Base-by-base conservation (phyloP, 129 eudicot genomes). In the Flaveria ramosissima region DNA sequence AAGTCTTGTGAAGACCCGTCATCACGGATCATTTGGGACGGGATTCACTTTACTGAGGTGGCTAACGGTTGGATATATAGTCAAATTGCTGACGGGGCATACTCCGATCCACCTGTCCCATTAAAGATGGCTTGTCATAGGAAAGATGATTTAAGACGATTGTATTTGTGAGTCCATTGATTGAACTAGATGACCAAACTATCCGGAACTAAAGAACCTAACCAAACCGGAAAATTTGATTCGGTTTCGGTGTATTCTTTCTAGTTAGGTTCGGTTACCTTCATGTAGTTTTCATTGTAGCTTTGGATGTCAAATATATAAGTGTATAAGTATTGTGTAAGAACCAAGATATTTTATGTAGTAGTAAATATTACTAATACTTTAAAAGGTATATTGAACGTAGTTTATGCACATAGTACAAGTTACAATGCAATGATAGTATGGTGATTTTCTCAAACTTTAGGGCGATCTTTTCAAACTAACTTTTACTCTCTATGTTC, bases 61-160 rank as follows among this genome's bases (percentile, higher is more conserved):
- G 96, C 96, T 66, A 93, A 93, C 59, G 81, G 80, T 69, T 93
- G 98, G 98, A 82, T 93, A 36, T 84, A 85, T 45, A 64, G 72
- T 73, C 89, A 85, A 52, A 90, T 93, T 71, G 86, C 72, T 6
- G 71, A 80, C 27, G 93, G 90, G 56, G 76, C 92, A 19, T 90
- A 81, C 67, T 88, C 96, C 0, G 95, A 93, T 77, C 98, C 96
- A 70, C 92, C 84, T 8, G 70, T 83, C 53, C 78, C 93, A 4
- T 64, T 91, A 51, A 47, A 53, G 36, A 68, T 83, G 73, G 90
- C 92, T 42, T 89, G 95, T 59, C 85, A 81, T 30, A 70, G 74
- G 59, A 13, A 71, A 16, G 27, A 57, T 41, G 27, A 66, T 36
- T 36, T 12, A 68, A 11, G 56, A 46, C 56, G 8, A 41, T 11